Evolutionary conservation across 805 yeast genomes (phyloP).

Genomic region (Candida hispaniensis): DNA sequence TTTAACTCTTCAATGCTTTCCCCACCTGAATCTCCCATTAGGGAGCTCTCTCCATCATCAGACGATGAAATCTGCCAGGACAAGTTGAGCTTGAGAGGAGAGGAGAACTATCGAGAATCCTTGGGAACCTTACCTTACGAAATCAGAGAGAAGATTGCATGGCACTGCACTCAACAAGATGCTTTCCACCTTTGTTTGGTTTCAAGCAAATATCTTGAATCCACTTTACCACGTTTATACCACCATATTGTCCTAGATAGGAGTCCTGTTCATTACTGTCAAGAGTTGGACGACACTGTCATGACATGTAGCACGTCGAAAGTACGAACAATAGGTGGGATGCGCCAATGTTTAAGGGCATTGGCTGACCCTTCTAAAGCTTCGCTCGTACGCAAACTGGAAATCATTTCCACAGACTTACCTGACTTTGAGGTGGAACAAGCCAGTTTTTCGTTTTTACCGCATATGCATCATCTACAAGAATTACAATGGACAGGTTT

Average conservation of each 20-base stretch:
- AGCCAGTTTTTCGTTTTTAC: slow-evolving; percentile 20
- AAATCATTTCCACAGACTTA: slow-evolving; percentile 21
- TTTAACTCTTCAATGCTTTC: background rate
- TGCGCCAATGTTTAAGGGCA: slow-evolving; percentile 25
- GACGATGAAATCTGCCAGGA: background rate
- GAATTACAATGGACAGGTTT: slow-evolving; percentile 25
- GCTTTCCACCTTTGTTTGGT: slow-evolving; percentile 27
- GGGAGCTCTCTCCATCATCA: slow-evolving; percentile 1
- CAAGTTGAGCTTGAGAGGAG: slow-evolving; percentile 2
- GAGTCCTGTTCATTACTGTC: slow-evolving; percentile 24
- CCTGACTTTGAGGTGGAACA: slow-evolving; percentile 24
- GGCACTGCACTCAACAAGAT: slow-evolving; percentile 27
- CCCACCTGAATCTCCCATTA: background rate
- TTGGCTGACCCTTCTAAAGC: slow-evolving; percentile 22
- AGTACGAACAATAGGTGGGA: slow-evolving; percentile 29
- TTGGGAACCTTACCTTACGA: slow-evolving; percentile 25
- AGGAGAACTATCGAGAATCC: background rate
- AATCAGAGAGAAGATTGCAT: slow-evolving; percentile 23
- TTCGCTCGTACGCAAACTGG: slow-evolving; percentile 22
- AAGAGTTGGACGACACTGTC: slow-evolving; percentile 10
- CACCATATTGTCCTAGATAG: slow-evolving; percentile 27
- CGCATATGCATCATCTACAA: slow-evolving; percentile 20
- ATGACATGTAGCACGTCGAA: slow-evolving; percentile 4
- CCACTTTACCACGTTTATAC: slow-evolving; percentile 24
- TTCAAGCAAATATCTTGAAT: slow-evolving; percentile 20